Evolutionary conservation across 345 rosid genomes (phyloP), one percentile per base, ranked within the genome.

Genomic region (Pistacia atlantica): DNA sequence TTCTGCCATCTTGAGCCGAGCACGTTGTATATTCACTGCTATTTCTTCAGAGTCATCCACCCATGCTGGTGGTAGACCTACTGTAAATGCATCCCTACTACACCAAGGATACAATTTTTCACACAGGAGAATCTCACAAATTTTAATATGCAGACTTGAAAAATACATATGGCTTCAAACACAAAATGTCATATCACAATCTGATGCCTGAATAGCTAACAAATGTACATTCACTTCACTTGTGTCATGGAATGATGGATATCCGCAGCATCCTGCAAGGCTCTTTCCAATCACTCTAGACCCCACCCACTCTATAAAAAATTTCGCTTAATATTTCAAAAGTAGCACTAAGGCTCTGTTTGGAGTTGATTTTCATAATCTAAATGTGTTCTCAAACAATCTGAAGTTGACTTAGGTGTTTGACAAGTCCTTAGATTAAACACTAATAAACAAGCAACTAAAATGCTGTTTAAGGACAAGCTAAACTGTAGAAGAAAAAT

Each of bases 1-100:
- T 73, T 92, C 98, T 5, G 76, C 84, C 97, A 92, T 91, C 86
- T 89, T 94, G 7, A 72, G 79, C 67, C 83, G 82, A 69, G 93
- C 97, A 37, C 83, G 89, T 77, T 92, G 97, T 85, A 91, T 89
- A 81, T 92, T 82, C 46, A 80, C 90, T 0, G 93, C 89, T 75
- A 93, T 89, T 76, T 93, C 99, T 87, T 93, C 98, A 9, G 98
- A 91, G 33, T 91, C 88, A 87, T 92, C 97, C 72, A 93, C 97
- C 99, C 97, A 96, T 79, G 89, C 92, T 37, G 98, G 97, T 13
- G 97, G 97, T 77, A 96, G 81, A 67, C 97, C 95, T 60, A 90
- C 88, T 48, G 94, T 82, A 67, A 84, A 62, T 68, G 90, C 86
- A 76, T 92, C 95, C 76, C 84, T 94, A 80, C 91, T 85, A 91